Percentiles rank a stretch among this genome's conserved stretches.
Evolutionary conservation across 108 stramenopile species (phyloP).

Genomic region (Discostella stelligeroides): DNA sequence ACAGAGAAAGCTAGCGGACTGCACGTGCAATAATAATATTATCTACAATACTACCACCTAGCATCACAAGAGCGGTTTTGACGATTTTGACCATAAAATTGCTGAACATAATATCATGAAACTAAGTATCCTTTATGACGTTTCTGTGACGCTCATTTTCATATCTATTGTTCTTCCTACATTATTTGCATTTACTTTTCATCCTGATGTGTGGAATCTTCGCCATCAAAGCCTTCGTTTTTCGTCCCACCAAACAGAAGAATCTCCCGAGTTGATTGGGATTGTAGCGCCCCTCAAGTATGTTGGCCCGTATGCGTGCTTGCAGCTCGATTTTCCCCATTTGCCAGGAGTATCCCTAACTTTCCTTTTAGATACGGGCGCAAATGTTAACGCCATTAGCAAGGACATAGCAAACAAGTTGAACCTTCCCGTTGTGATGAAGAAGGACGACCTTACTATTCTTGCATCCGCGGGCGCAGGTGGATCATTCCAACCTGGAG

Average conservation of each 20-base stretch:
- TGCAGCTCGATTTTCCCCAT: constrained; percentile 24
- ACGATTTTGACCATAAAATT: too few relatives aligned
- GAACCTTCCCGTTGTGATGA: constrained; percentile 3
- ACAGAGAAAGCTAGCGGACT: too few relatives aligned
- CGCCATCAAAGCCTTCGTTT: neutral
- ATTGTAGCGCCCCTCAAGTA: constrained; percentile 30
- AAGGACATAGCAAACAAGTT: constrained; percentile 6
- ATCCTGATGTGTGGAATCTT: neutral
- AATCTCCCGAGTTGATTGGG: constrained; percentile 1
- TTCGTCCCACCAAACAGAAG: neutral
- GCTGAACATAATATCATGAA: too few relatives aligned
- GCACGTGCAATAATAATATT: too few relatives aligned
- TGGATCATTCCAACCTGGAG: constrained; percentile 21
- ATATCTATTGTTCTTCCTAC: neutral
- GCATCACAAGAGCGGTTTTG: too few relatives aligned
- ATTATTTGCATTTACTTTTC: neutral
- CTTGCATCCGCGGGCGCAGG: constrained; percentile 32
- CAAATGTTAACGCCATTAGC: constrained; percentile 31
- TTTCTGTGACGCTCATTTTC: too few relatives aligned
- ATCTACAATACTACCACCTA: too few relatives aligned
- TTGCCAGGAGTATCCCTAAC: constrained; percentile 10
- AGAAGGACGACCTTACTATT: constrained; percentile 15
- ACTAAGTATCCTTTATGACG: too few relatives aligned
- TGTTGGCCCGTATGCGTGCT: constrained; percentile 22
- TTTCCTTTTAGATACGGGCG: constrained; percentile 36